Percentiles rank a stretch among this genome's conserved stretches.
Conservation (phyloP, 306 rosid species). For the Ochetophila trinervis region DNA sequence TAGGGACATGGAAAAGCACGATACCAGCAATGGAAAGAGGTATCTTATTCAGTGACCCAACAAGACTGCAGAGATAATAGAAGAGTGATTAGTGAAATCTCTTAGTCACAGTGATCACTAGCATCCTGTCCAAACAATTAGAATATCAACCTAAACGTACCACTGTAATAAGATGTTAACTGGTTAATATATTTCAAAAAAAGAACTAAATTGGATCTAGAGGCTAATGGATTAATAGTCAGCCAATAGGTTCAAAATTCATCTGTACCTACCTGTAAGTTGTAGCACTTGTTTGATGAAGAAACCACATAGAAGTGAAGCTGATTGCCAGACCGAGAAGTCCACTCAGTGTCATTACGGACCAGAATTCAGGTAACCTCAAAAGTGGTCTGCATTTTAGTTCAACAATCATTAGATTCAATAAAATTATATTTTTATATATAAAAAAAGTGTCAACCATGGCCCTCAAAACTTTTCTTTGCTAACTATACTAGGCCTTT, state of each 20-base stretch:
- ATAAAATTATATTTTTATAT: constrained; percentile 1
- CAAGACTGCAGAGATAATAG: constrained; percentile 63
- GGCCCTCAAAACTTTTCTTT: not conserved
- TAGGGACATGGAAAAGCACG: constrained; percentile 83
- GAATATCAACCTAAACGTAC: too few relatives aligned
- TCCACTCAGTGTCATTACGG: constrained; percentile 88
- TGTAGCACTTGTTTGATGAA: constrained; percentile 96
- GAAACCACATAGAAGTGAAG: constrained; percentile 99
- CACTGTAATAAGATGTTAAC: too few relatives aligned
- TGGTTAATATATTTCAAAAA: too few relatives aligned
- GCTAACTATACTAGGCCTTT: not conserved
- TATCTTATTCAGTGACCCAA: constrained; percentile 96
- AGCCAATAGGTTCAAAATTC: not conserved
- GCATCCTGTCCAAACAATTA: not conserved
- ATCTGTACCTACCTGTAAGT: constrained; percentile 89
- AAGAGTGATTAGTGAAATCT: constrained; percentile 23
- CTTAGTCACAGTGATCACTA: not conserved
- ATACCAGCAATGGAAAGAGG: constrained; percentile 94
- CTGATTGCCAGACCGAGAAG: constrained; percentile 91
- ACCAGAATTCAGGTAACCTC: constrained; percentile 85
- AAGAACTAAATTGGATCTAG: too few relatives aligned
- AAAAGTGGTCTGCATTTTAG: constrained; percentile 78
- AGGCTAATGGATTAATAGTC: too few relatives aligned
- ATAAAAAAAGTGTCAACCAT: not conserved
- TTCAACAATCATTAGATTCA: constrained; percentile 22